Evolutionary conservation across 371 early-diverging fungal genomes (phyloP), one percentile per base, ranked within the genome.

Genomic region (Syncephalastrum monosporum): DNA sequence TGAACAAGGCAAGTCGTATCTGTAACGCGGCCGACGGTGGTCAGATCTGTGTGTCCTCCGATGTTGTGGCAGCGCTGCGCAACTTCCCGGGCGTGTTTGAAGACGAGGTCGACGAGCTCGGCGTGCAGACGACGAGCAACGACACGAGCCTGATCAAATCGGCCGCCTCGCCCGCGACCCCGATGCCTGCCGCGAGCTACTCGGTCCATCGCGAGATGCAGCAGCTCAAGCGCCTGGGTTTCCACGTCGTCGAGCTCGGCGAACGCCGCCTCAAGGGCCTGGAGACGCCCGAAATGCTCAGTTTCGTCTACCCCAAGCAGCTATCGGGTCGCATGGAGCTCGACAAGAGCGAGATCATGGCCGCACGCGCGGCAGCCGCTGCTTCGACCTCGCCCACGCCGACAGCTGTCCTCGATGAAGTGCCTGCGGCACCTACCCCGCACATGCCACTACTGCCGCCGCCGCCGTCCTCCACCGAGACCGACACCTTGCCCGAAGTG

Each of bases 11-110:
- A 13, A 88, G 93, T 33, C 84, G 96, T 48, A 89, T 96, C 47
- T 89, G 91, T 59, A 87, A 85, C 23, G 88, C 88, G 3, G 94
- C 96, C 0, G 94, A 95, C 60, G 97, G 95, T 27, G 97, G 97
- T 4, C 96, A 97, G 61, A 93, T 95, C 16, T 87, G 82, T 57
- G 77, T 86, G 0, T 84, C 84, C 19, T 79, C 83, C 2, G 89
- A 88, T 61, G 89, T 86, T 1, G 74, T 85, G 53, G 72, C 71
- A 6, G 80, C 84, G 42, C 65, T 86, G 24, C 64, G 68, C 10
- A 66, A 71, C 14, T 59, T 84, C 53, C 69, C 67, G 63, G 68
- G 72, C 38, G 56, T 72, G 13, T 57, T 77, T 38, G 71, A 65
- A 17, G 65, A 63, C 2, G 17, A 57, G 55, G 16, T 57, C 50